phyloP scores from a whole-genome alignment of 108 stramenopile species.

The Skeletonema costatum region DNA sequence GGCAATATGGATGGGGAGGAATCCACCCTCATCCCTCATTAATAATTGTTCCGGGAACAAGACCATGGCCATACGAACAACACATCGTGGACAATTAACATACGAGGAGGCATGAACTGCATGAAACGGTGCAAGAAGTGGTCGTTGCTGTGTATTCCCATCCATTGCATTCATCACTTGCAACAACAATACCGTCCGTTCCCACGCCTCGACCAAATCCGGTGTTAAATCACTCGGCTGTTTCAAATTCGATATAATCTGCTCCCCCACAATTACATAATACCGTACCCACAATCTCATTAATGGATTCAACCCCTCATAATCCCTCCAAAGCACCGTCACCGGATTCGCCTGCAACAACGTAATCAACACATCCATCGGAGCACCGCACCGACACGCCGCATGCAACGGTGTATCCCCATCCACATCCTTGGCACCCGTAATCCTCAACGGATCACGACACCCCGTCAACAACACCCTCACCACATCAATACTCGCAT shows the following conservation, averaged over 20 bases:
- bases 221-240: slow-evolving; percentile 50
- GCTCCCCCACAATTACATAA: slow-evolving; percentile 64
- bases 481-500: slow-evolving; percentile 64
- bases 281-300: slow-evolving; percentile 68
- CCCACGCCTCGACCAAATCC: slow-evolving; percentile 64
- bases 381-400: slow-evolving; percentile 70
- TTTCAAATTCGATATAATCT: slow-evolving; percentile 50
- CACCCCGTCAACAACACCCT: slow-evolving; percentile 44
- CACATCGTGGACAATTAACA: slow-evolving; percentile 65
- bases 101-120: slow-evolving; percentile 56
- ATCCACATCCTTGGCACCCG: slow-evolving; percentile 63
- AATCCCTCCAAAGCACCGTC: slow-evolving; percentile 57
- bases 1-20: slow-evolving; percentile 59
- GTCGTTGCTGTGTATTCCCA: background rate
- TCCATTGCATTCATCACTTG: slow-evolving; percentile 27
- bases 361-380: slow-evolving; percentile 54
- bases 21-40: slow-evolving; percentile 47
- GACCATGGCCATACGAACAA: slow-evolving; percentile 60
- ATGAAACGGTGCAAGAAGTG: slow-evolving; percentile 26
- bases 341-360: slow-evolving; percentile 55
- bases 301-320: slow-evolving; percentile 65
- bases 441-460: slow-evolving; percentile 34
- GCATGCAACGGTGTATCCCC: slow-evolving; percentile 74
- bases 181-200: slow-evolving; percentile 58
- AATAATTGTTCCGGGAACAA: slow-evolving; percentile 51